Conservation (phyloP, 306 rosid genomes). For the Cyclanthera cordifolia region DNA sequence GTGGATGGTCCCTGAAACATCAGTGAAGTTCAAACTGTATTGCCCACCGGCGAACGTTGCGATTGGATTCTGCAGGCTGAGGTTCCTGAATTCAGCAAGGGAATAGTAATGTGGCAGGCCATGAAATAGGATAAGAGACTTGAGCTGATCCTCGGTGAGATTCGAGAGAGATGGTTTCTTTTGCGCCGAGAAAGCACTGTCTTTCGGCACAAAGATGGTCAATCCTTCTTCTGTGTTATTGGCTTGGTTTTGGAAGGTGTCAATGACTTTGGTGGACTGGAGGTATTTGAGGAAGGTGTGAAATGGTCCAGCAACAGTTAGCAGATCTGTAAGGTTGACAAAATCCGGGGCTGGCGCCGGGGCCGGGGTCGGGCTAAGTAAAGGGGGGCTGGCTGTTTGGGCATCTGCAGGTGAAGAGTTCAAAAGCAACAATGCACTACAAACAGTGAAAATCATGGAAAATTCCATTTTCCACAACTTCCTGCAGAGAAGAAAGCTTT, state of each 20-base stretch:
- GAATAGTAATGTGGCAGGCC: conserved; percentile 80
- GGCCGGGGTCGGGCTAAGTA: conserved; percentile 62
- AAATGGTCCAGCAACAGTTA: conserved; percentile 89
- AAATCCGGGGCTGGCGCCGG: conserved; percentile 77
- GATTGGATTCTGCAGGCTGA: conserved; percentile 42
- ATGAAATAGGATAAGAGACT: conserved; percentile 70
- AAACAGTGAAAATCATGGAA: conserved; percentile 33
- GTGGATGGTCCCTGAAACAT: conserved; percentile 49
- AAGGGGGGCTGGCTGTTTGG: conserved; percentile 52
- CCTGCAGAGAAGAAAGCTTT: neutral
- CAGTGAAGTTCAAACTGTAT: conserved; percentile 72
- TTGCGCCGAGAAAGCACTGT: conserved; percentile 43
- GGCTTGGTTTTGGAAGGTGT: conserved; percentile 93
- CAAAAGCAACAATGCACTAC: conserved; percentile 35
- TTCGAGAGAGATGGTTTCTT: conserved; percentile 60
- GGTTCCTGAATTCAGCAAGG: conserved; percentile 61
- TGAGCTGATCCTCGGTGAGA: conserved; percentile 56
- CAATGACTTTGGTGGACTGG: conserved; percentile 70
- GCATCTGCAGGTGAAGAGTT: conserved; percentile 49
- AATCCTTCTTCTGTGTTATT: conserved; percentile 93
- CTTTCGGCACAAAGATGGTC: conserved; percentile 83
- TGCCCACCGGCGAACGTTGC: conserved; percentile 73
- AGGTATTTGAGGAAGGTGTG: conserved; percentile 62
- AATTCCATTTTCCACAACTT: conserved; percentile 62
- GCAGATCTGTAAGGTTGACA: conserved; percentile 76